A percentile compares a stretch with the other conserved stretches of the same genome.
Evolutionary conservation across 306 rosid genomes (phyloP).

Genomic region (Cucumis melo): DNA sequence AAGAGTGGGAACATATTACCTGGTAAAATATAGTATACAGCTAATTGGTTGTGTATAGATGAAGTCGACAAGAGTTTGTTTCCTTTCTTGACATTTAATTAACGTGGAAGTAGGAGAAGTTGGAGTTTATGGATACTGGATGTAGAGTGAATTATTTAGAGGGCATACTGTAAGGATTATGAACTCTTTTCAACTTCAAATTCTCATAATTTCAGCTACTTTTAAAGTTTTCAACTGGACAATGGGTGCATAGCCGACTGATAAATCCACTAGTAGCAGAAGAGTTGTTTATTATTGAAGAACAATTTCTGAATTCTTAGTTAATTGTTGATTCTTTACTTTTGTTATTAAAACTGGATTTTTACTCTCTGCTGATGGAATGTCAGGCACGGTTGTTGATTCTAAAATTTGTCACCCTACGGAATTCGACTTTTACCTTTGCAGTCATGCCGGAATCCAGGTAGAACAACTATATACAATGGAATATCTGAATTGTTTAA

Average conservation of each 20-base stretch:
- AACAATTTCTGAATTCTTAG: neutral
- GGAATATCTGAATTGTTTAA: neutral
- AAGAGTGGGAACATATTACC: conserved; percentile 91
- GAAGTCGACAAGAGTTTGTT: neutral
- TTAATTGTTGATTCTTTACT: neutral
- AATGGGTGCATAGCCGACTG: neutral
- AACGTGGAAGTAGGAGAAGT: neutral
- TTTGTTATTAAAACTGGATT: neutral
- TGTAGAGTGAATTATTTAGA: neutral
- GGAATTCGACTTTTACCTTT: conserved; percentile 83
- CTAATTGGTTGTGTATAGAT: neutral
- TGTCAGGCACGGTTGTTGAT: conserved; percentile 87
- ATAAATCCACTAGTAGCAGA: neutral
- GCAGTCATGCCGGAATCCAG: conserved; percentile 97
- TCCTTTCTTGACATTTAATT: neutral
- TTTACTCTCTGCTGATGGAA: neutral
- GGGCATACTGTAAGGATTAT: neutral
- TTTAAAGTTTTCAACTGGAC: neutral
- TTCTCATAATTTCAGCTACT: neutral
- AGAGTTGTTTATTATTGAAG: neutral
- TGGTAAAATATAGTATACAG: conserved; percentile 24
- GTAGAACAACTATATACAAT: conserved; percentile 14
- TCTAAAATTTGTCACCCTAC: conserved; percentile 95
- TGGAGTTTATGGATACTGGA: neutral
- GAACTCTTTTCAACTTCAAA: neutral